Evolutionary conservation across 164 flowering plant species (phyloP).

Genomic region (Dillenia suffruticosa): DNA sequence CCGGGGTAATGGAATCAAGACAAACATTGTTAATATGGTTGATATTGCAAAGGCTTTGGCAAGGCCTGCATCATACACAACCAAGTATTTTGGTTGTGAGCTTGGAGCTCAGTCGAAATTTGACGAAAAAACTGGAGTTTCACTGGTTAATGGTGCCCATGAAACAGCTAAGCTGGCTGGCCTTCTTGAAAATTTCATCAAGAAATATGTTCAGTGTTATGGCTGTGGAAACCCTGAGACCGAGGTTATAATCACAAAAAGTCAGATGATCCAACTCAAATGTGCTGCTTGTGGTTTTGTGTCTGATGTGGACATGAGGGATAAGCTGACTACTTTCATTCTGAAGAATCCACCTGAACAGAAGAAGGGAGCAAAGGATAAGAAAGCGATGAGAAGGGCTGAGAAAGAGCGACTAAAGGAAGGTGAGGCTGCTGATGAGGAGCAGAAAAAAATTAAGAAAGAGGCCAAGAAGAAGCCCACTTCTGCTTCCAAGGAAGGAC

Average conservation of each 20-base stretch:
- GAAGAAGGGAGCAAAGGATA: conserved; percentile 58
- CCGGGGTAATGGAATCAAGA: conserved; percentile 74
- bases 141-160: conserved; percentile 71
- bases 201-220: conserved; percentile 75
- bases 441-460: conserved; percentile 47
- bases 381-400: conserved; percentile 70
- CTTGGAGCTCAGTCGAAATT: conserved; percentile 76
- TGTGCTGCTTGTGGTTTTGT: conserved; percentile 75
- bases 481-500: conserved; percentile 23
- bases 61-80: conserved; percentile 64
- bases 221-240: conserved; percentile 85
- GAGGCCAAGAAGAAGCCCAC: conserved; percentile 46
- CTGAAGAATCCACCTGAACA: conserved; percentile 65
- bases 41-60: conserved; percentile 72
- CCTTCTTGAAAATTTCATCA: conserved; percentile 67
- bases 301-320: conserved; percentile 78
- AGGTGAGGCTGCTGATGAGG: conserved; percentile 77
- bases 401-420: conserved; percentile 72
- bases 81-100: conserved; percentile 72
- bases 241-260: conserved; percentile 51
- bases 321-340: conserved; percentile 67
- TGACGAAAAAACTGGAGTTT: conserved; percentile 63
- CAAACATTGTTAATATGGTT: conserved; percentile 72
- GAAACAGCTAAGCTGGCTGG: conserved; percentile 71
- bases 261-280: conserved; percentile 59